Evolutionary conservation across 352 stramenopile genomes (phyloP).

Genomic region (Phytophthora palmivora): DNA sequence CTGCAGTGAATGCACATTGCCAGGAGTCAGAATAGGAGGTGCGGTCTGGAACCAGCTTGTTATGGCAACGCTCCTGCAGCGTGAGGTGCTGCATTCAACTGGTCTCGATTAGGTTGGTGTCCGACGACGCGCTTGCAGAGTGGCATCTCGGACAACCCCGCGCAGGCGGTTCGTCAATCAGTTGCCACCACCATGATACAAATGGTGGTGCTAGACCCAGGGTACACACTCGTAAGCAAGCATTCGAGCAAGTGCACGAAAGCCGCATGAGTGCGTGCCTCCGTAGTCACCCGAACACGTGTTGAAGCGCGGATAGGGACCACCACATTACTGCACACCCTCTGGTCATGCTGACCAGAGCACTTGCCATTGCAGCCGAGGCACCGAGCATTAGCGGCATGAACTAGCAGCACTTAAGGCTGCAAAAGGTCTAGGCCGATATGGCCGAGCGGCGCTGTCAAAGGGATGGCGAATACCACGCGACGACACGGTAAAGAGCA

Average conservation of each 20-base stretch:
- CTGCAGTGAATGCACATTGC: too few relatives aligned
- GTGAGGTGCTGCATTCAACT: constrained; percentile 3
- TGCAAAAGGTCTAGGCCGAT: background rate
- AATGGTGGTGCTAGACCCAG: too few relatives aligned
- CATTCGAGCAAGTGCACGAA: background rate
- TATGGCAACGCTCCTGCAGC: constrained; percentile 1
- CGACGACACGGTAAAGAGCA: constrained; percentile 16
- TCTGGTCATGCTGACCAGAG: constrained; percentile 14
- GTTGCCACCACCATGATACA: too few relatives aligned
- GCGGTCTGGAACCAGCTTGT: background rate
- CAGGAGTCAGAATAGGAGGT: too few relatives aligned
- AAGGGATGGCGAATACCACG: constrained; percentile 8
- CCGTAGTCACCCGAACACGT: constrained; percentile 27
- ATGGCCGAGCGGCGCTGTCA: background rate
- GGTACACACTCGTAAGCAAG: constrained; percentile 3
- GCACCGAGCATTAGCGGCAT: background rate
- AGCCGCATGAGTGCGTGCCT: background rate
- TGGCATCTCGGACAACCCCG: background rate
- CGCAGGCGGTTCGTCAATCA: constrained; percentile 1
- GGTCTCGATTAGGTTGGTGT: background rate
- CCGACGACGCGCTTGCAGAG: constrained; percentile 11
- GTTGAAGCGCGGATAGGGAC: constrained; percentile 15
- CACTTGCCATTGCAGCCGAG: constrained; percentile 8
- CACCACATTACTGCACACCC: constrained; percentile 10
- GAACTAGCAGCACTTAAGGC: background rate